phyloP scores from a whole-genome alignment of 371 early-diverging fungal genomes.

The Mucor piriformis region DNA sequence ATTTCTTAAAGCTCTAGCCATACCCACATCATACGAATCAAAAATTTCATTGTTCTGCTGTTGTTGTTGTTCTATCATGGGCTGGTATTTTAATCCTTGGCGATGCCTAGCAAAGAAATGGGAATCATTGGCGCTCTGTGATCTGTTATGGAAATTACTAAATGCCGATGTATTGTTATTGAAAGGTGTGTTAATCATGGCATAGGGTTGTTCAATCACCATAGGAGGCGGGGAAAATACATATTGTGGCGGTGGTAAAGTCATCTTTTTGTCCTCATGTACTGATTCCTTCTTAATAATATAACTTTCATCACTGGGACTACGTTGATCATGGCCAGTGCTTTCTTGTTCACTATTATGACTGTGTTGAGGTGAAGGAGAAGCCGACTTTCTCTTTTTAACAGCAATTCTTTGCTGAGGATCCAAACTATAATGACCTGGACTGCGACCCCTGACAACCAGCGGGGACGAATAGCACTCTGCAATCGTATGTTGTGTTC shows the following conservation, averaged over 20 bases:
- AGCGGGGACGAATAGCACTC: constrained; percentile 70
- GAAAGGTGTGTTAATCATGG: background rate
- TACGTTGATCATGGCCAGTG: too few species aligned
- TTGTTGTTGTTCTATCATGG: constrained; percentile 1
- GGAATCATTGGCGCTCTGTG: constrained; percentile 29
- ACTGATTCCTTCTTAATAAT: too few species aligned
- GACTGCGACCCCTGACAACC: constrained; percentile 88
- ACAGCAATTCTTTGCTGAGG: background rate
- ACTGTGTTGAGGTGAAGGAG: background rate
- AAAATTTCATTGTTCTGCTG: constrained; percentile 4
- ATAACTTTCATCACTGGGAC: too few species aligned
- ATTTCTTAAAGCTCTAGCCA: constrained; percentile 20
- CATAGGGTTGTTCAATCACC: constrained; percentile 3
- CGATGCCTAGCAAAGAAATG: constrained; percentile 17
- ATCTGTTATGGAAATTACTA: constrained; percentile 20
- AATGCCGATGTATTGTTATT: constrained; percentile 9
- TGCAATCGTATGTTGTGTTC: constrained; percentile 54
- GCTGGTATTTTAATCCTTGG: constrained; percentile 5
- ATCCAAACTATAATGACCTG: constrained; percentile 81
- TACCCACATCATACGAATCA: constrained; percentile 14
- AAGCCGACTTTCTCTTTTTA: constrained; percentile 5
- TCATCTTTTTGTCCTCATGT: background rate
- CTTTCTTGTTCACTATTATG: background rate
- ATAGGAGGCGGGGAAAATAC: constrained; percentile 20
- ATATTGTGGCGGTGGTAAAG: constrained; percentile 25